A percentile compares a stretch with the other conserved stretches of the same genome.
These are phyloP conservation scores for Medicago arabica DNA, from an alignment of 306 rosid species.

Conservation along the genomic window DNA sequence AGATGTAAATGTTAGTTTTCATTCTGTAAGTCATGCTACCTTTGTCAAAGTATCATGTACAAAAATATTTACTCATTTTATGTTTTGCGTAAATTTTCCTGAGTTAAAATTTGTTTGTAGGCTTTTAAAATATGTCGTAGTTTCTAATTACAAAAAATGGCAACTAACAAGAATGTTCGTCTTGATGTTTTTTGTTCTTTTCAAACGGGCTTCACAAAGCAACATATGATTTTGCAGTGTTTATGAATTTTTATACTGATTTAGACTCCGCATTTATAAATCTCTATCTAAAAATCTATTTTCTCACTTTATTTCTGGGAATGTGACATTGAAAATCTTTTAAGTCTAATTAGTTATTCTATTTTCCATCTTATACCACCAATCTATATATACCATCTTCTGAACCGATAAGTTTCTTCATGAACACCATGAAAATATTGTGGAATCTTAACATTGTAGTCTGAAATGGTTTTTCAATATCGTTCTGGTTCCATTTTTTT, in stretches of 20 bases:
- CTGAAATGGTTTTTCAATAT: too few species aligned
- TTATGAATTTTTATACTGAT: background rate
- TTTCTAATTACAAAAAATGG: background rate
- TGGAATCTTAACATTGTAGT: too few species aligned
- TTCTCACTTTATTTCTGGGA: too few species aligned
- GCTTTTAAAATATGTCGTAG: background rate
- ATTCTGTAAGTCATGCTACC: background rate
- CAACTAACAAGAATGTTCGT: background rate
- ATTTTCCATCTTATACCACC: too few species aligned
- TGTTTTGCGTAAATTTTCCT: background rate
- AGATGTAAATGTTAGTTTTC: slow-evolving; percentile 27
- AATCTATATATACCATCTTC: too few species aligned
- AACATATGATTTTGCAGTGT: background rate
- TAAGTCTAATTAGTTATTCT: too few species aligned
- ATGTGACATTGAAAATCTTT: too few species aligned
- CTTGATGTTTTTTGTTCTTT: too few species aligned
- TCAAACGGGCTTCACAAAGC: background rate
- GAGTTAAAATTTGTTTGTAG: slow-evolving; percentile 1
- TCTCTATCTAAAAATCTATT: background rate
- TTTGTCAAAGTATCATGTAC: background rate
- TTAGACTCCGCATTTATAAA: background rate
- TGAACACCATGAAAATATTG: too few species aligned
- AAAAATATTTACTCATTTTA: background rate
- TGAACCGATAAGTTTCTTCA: too few species aligned
- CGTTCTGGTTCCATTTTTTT: too few species aligned